Conservation (phyloP, 164 flowering plant species). For the Euptelea pleiosperma region DNA sequence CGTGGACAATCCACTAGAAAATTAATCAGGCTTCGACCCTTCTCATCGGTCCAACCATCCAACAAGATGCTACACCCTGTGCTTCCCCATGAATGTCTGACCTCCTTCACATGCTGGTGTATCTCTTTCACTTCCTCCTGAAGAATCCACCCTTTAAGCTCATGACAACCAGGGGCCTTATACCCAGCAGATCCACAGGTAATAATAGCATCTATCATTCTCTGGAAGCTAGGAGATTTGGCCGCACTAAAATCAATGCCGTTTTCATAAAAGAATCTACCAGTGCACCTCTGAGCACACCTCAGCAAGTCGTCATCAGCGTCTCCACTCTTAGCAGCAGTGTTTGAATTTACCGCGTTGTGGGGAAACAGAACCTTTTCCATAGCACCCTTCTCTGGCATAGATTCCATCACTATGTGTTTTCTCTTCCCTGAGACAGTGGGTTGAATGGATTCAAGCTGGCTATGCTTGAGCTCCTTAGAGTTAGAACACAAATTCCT, state of each 20-base stretch:
- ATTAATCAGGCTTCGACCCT: constrained; percentile 39
- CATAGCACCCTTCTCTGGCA: background rate
- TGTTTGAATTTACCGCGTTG: constrained; percentile 5
- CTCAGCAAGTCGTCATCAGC: constrained; percentile 13
- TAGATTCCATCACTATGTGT: constrained; percentile 1
- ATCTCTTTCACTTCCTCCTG: constrained; percentile 39
- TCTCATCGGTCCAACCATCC: constrained; percentile 59
- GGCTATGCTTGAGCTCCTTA: constrained; percentile 11
- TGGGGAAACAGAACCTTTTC: background rate
- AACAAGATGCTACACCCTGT: constrained; percentile 78
- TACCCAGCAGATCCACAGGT: constrained; percentile 12
- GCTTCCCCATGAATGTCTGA: constrained; percentile 49
- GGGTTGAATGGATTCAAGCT: constrained; percentile 12
- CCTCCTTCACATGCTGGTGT: constrained; percentile 30
- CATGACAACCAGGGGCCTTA: constrained; percentile 37
- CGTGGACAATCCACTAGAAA: constrained; percentile 52
- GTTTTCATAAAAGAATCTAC: constrained; percentile 48
- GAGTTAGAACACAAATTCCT: constrained; percentile 13
- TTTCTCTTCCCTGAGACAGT: constrained; percentile 13
- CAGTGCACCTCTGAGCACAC: constrained; percentile 34
- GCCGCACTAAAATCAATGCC: constrained; percentile 42
- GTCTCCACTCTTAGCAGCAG: constrained; percentile 3
- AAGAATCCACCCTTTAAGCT: constrained; percentile 50
- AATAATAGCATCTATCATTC: constrained; percentile 33
- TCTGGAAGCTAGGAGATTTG: constrained; percentile 36